phyloP scores from a whole-genome alignment of 768 basidiomycete genomes.

The Roridomyces roridus region DNA sequence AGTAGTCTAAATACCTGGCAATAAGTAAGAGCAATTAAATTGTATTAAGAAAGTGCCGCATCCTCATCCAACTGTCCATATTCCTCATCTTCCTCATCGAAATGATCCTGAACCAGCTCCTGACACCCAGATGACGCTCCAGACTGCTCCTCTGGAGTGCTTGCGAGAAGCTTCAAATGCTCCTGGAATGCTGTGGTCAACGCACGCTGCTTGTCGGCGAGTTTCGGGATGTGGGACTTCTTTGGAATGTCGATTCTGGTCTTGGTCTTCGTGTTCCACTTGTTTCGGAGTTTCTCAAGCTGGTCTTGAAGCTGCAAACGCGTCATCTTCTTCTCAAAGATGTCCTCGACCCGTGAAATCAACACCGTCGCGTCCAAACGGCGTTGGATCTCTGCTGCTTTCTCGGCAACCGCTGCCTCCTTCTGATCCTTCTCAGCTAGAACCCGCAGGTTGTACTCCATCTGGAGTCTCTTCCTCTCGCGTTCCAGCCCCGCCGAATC shows the following conservation, averaged over 20 bases:
- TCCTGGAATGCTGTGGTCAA: neutral
- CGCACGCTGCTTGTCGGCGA: constrained; percentile 1
- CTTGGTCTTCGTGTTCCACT: constrained; percentile 6
- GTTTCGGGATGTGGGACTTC: constrained; percentile 5
- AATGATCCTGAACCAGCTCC: too few relatives aligned
- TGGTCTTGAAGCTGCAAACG: constrained; percentile 1
- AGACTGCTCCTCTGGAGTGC: too few relatives aligned
- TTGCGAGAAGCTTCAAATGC: neutral
- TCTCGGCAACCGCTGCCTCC: neutral
- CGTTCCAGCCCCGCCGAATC: constrained; percentile 4
- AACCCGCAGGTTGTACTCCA: neutral
- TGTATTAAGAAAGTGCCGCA: neutral
- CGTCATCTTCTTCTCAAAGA: neutral
- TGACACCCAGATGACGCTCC: too few relatives aligned
- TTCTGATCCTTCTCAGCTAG: neutral
- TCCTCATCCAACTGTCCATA: neutral
- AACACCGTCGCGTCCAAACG: neutral
- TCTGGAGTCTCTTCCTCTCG: neutral
- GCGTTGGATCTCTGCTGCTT: neutral
- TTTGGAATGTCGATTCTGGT: neutral
- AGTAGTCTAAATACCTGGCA: too few relatives aligned
- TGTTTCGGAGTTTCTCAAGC: constrained; percentile 4
- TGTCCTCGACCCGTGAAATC: constrained; percentile 4
- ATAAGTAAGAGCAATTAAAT: too few relatives aligned
- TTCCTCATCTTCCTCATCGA: too few relatives aligned